phyloP scores from a whole-genome alignment of 129 eudicot species.

The Chrysanthemum lavandulifolium region DNA sequence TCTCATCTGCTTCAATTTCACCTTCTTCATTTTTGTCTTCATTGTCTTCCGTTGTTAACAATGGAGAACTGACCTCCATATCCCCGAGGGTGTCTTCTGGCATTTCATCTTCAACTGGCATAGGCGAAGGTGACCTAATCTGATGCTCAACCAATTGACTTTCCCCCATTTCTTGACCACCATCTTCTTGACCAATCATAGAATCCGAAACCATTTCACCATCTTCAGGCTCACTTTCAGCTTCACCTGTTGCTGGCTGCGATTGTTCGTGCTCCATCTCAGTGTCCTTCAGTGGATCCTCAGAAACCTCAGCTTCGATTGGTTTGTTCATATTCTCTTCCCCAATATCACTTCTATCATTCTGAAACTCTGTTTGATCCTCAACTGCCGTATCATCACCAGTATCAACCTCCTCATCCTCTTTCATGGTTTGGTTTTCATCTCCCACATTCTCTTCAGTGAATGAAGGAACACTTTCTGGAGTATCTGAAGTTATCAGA shows the following conservation, averaged over 20 bases:
- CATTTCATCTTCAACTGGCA: conserved; percentile 42
- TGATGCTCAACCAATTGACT: conserved; percentile 37
- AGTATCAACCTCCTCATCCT: conserved; percentile 46
- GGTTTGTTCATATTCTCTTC: conserved; percentile 48
- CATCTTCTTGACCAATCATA: conserved; percentile 38
- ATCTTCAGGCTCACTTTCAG: conserved; percentile 71
- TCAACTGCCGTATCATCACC: conserved; percentile 41
- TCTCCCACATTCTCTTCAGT: conserved; percentile 52
- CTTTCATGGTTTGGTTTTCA: conserved; percentile 36
- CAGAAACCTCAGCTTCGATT: conserved; percentile 40
- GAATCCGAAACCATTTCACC: conserved; percentile 65
- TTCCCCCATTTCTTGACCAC: conserved; percentile 47
- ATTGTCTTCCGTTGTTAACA: conserved; percentile 45
- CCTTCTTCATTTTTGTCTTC: conserved; percentile 65
- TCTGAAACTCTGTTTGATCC: conserved; percentile 37
- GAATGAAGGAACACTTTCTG: conserved; percentile 27
- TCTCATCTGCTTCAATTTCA: conserved; percentile 38
- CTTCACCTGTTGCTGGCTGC: conserved; percentile 46
- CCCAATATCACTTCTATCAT: conserved; percentile 32
- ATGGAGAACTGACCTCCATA: conserved; percentile 51
- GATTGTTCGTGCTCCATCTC: conserved; percentile 50
- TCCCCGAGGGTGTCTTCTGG: conserved; percentile 33
- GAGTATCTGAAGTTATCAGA: conserved; percentile 27
- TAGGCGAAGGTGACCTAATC: conserved; percentile 42
- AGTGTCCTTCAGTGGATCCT: conserved; percentile 36